Base-by-base conservation (phyloP, 2,329 filamentous ascomycete species). In the Xylaria sp. region DNA sequence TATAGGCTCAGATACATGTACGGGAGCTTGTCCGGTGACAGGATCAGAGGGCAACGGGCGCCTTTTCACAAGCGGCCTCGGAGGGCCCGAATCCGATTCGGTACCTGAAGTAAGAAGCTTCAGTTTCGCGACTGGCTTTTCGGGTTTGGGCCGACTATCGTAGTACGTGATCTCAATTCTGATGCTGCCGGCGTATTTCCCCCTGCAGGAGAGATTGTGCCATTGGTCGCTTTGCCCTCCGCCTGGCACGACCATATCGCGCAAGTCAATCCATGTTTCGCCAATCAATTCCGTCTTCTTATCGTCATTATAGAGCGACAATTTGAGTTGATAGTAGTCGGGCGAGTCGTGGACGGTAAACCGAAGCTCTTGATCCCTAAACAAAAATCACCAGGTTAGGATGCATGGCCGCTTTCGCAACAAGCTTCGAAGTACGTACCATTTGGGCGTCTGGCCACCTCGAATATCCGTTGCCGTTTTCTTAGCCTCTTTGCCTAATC, bases 201-300 rank as follows among this genome's bases (percentile, higher is more conserved):
- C 94, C 77, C 91, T 93, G 84, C 89, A 98, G 71, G 88, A 91
- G 73, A 99, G 84, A 67, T 85, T 90, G 78, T 97, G 94, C 96
- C 96, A 99, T 63, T 93, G 84, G 80, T 99, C 96, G 77, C 88
- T 94, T 81, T 97, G 93, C n/a, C 96, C 94, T 57, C 96, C 96
- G 56, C 96, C 94, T 1, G 90, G 85, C 23, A 94, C 86, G 70
- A 99, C 87, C 74, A 99, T 92, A 73, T 89, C 87, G 73, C 90
- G 89, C 67, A 99, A 85, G 76, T 93, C 91, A 66, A 98, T 88
- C 91, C 93, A 97, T 7, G 93, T 90, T 81, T 99, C 96, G 72
- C 96, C 96, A 75, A 99, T 97, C 72, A 99, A 81, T 73, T 99
- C 96, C 0, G 95, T 98, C 83, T 92, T 97, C 83, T 97, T 98